Percentiles rank a stretch among this genome's conserved stretches.
phyloP scores from a whole-genome alignment of 768 basidiomycete genomes.

The Suillus discolor region DNA sequence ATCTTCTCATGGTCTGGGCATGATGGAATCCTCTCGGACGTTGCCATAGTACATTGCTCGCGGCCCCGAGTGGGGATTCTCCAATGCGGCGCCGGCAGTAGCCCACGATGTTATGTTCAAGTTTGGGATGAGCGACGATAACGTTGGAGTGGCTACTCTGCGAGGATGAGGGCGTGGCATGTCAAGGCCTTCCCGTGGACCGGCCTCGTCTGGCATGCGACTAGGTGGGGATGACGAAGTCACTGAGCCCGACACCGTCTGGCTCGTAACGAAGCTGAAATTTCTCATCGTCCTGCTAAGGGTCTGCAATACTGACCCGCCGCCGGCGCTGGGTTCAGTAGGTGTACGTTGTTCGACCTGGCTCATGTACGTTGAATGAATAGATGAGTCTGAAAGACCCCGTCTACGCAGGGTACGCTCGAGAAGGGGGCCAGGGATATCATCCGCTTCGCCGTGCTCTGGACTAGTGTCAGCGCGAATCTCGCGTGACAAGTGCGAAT shows the following conservation, averaged over 20 bases:
- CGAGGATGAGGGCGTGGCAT: constrained; percentile 22
- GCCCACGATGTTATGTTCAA: constrained; percentile 36
- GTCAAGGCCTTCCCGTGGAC: constrained; percentile 12
- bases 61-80: constrained; percentile 9
- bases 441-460: constrained; percentile 43
- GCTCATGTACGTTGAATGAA: constrained; percentile 79
- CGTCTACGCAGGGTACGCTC: constrained; percentile 73
- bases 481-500: constrained; percentile 54
- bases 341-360: constrained; percentile 42
- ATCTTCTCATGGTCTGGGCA: constrained; percentile 29
- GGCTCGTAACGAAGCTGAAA: constrained; percentile 39
- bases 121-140: constrained; percentile 33
- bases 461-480: constrained; percentile 53
- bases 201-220: constrained; percentile 7
- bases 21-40: constrained; percentile 22
- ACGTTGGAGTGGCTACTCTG: constrained; percentile 24
- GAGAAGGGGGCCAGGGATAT: constrained; percentile 54
- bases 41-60: constrained; percentile 6
- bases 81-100: constrained; percentile 24
- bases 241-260: constrained; percentile 28
- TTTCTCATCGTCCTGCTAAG: constrained; percentile 57
- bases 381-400: constrained; percentile 90
- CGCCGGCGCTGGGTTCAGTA: constrained; percentile 8
- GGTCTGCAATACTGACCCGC: constrained; percentile 52
- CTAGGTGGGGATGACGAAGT: constrained; percentile 13